Evolutionary conservation across 257 asterid species (phyloP).

Genomic region (Anisodus acutangulus): DNA sequence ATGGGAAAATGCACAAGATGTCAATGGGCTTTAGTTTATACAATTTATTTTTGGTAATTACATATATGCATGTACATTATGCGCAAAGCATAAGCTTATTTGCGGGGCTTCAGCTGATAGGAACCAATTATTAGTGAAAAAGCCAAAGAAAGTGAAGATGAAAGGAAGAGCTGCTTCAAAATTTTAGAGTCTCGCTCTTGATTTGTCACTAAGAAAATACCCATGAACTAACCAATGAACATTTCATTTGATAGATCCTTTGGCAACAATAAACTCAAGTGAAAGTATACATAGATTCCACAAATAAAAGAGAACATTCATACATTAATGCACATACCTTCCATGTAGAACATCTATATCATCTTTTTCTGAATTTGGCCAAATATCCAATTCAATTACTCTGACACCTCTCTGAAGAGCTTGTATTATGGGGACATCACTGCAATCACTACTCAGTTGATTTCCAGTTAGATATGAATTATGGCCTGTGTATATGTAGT

Average conservation of each 20-base stretch:
- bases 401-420: conserved; percentile 67
- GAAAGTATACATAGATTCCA: not conserved
- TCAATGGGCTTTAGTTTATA: not conserved
- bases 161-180: not conserved
- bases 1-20: not conserved
- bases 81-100: not conserved
- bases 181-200: not conserved
- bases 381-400: conserved; percentile 76
- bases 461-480: conserved; percentile 84
- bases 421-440: conserved; percentile 61
- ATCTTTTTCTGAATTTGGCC: conserved; percentile 76
- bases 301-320: not conserved
- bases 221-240: not conserved
- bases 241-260: not conserved
- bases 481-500: conserved; percentile 75
- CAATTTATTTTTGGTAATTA: not conserved
- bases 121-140: not conserved
- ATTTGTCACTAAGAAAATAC: not conserved
- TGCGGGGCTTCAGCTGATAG: not conserved
- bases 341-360: conserved; percentile 73
- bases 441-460: conserved; percentile 74
- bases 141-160: not conserved
- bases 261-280: not conserved
- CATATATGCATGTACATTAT: not conserved
- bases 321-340: conserved; percentile 49